Percentiles rank a stretch among this genome's conserved stretches.
phyloP scores from a whole-genome alignment of 2,329 filamentous ascomycete species.

The Botrytis medusae region DNA sequence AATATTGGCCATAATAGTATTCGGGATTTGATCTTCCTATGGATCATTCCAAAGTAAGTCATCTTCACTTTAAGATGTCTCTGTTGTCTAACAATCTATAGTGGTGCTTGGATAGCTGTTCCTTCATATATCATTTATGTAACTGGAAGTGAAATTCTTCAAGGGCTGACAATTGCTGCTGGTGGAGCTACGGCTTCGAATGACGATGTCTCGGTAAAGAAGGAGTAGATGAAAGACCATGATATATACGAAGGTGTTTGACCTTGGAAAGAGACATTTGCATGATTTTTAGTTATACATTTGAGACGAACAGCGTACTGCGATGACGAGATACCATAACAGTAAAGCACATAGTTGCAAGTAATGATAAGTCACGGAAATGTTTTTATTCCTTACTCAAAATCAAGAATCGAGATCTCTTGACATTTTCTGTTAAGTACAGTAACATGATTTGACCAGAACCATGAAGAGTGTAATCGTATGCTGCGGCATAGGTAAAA shows the following conservation, averaged over 20 bases:
- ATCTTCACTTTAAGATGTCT: neutral
- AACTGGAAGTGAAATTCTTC: slow-evolving; percentile 61
- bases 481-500: neutral
- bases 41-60: slow-evolving; percentile 66
- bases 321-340: neutral
- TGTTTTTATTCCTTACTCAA: neutral
- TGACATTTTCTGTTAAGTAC: neutral
- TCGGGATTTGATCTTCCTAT: slow-evolving; percentile 54
- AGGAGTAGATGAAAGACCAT: neutral
- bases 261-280: neutral
- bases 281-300: neutral
- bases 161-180: slow-evolving; percentile 52
- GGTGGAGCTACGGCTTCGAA: slow-evolving; percentile 28
- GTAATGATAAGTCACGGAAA: neutral
- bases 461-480: neutral
- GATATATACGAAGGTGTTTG: neutral
- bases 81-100: slow-evolving; percentile 35
- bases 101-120: slow-evolving; percentile 63
- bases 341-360: neutral
- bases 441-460: too few relatives aligned
- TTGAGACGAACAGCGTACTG: neutral
- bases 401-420: neutral
- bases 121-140: slow-evolving; percentile 62
- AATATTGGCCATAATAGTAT: slow-evolving; percentile 63
- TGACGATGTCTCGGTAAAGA: slow-evolving; percentile 33